These are phyloP conservation scores for Ceratobasidium sp. DNA, from an alignment of 1,284 basidiomycete species.

Conservation along the genomic window DNA sequence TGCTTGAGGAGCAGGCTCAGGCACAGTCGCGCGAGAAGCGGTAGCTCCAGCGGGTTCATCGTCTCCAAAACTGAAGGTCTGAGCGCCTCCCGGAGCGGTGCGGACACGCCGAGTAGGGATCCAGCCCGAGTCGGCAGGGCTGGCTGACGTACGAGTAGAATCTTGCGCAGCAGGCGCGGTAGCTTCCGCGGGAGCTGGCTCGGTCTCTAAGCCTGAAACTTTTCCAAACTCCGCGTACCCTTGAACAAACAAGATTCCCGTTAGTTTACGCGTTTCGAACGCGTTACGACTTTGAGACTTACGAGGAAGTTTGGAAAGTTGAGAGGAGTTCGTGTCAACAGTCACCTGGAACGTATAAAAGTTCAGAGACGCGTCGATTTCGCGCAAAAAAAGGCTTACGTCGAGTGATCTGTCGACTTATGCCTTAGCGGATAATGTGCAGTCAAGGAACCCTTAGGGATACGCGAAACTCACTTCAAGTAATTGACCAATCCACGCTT, in stretches of 20 bases:
- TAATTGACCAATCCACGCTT: conserved; percentile 42
- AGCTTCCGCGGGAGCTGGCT: conserved; percentile 10
- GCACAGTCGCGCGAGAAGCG: neutral
- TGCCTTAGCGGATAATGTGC: conserved; percentile 38
- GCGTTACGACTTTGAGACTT: neutral
- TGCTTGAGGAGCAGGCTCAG: neutral
- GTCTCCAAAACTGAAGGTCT: conserved; percentile 29
- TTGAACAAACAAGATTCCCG: neutral
- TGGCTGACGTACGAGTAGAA: conserved; percentile 3
- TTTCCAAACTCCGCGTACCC: conserved; percentile 41
- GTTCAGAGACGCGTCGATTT: neutral
- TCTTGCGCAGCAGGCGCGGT: neutral
- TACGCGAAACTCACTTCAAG: conserved; percentile 41
- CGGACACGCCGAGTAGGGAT: conserved; percentile 32
- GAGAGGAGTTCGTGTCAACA: conserved; percentile 41
- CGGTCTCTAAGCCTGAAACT: conserved; percentile 20
- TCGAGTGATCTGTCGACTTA: conserved; percentile 27
- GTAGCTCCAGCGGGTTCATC: neutral
- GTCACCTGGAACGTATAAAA: conserved; percentile 24
- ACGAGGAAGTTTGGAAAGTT: conserved; percentile 43
- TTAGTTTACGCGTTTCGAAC: neutral
- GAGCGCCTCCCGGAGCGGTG: conserved; percentile 23
- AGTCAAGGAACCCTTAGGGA: neutral
- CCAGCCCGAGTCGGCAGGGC: conserved; percentile 18
- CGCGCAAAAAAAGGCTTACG: conserved; percentile 8